Evolutionary conservation across 176 grass and related monocot species (phyloP), one percentile per base, ranked within the genome.

Genomic region (Dendrocalamus sinicus): DNA sequence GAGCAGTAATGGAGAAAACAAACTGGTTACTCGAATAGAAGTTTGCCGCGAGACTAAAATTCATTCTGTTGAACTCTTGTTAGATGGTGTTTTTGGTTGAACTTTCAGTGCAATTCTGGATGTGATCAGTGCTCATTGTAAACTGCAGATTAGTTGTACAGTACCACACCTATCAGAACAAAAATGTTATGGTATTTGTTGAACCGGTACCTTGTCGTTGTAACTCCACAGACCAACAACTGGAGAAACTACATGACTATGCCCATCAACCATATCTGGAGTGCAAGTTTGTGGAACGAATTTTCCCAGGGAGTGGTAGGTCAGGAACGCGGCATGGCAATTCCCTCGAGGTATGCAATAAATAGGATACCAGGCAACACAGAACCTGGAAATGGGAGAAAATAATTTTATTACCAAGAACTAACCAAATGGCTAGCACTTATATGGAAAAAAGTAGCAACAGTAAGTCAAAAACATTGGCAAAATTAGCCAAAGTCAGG

Each of bases 331-430:
- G 73, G 58, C 59, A 66, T 20, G 67, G 15, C 65, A 68, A 7
- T 72, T 84, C 22, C 69, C n/a, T 58, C 47, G 13, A 60, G 87
- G 87, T 75, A 89, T 59, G 55, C 55, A 69, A 69, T 57, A 85
- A 73, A 80, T 85, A 75, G 87, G 87, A 55, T 89, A 85, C 82
- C 87, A 81, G 52, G 87, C 70, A 80, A 89, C 82, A 75, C 64
- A 89, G n/a, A 51, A 85, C 87, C 82, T 89, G 47, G 55, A 80
- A 53, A 71, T 3, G 4, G 39, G 50, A 59, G n/a, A 22, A n/a
- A 22, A 59, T 59, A n/a, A 59, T 59, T 3, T 10, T 2, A n/a
- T 57, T 57, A 57, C 54, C 54, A 22, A n/a, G 20, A 59, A 22
- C 20, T 9, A 22, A n/a, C 55, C 20, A 59, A 57, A 59, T n/a